Percentiles rank a stretch among this genome's conserved stretches.
Evolutionary conservation across 2,329 filamentous ascomycete species (phyloP).

Genomic region (Fusarium buharicum): DNA sequence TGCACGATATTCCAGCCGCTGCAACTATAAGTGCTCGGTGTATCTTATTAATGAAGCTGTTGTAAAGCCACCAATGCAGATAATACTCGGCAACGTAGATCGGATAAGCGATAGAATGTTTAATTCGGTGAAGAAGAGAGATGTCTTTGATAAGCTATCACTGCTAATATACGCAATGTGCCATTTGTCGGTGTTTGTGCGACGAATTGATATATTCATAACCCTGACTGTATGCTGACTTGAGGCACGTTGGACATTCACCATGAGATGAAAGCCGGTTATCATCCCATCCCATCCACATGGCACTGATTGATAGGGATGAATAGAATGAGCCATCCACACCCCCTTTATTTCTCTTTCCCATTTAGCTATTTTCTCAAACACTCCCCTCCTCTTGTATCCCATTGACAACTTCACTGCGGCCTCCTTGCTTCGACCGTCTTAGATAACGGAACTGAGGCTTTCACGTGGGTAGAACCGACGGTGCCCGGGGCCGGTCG

Average conservation of each 20-base stretch:
- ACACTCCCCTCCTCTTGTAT: conserved; percentile 29
- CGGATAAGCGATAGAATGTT: conserved; percentile 10
- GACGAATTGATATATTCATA: too few relatives aligned
- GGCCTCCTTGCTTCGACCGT: conserved; percentile 11
- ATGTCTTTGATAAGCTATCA: neutral
- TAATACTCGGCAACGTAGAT: conserved; percentile 20
- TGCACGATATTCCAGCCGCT: conserved; percentile 9
- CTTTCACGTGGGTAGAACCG: conserved; percentile 26
- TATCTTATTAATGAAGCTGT: conserved; percentile 5
- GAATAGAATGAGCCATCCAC: conserved; percentile 22
- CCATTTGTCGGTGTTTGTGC: neutral
- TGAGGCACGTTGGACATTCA: conserved; percentile 16
- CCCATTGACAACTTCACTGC: conserved; percentile 1
- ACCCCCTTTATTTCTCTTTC: conserved; percentile 22
- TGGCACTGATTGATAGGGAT: conserved; percentile 23
- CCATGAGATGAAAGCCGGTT: conserved; percentile 14
- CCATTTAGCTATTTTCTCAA: conserved; percentile 7
- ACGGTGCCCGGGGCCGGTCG: conserved; percentile 13
- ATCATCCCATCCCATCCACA: conserved; percentile 15
- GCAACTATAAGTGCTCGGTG: conserved; percentile 13
- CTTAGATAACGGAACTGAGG: conserved; percentile 15
- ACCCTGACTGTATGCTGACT: neutral
- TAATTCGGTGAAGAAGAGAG: neutral
- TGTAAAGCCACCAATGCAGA: conserved; percentile 7
- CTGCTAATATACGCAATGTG: neutral